Evolutionary conservation across 2,329 filamentous ascomycete species (phyloP), one percentile per base, ranked within the genome.

Genomic region (Pseudogymnoascus sp.): DNA sequence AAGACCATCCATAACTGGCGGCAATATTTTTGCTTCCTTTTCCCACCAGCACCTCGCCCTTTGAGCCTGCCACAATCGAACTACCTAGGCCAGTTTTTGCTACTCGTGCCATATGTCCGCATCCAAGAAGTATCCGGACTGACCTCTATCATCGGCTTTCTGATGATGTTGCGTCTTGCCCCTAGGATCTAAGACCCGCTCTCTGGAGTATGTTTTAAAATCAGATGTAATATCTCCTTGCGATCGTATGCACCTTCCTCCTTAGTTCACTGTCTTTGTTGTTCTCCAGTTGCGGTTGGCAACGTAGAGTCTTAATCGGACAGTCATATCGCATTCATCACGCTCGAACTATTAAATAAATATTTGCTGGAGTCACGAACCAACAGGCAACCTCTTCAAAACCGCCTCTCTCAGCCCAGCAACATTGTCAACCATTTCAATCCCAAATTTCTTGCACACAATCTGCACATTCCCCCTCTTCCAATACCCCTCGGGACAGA

Each of bases 381-480:
- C 16, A 41, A 41, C 38, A 41, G 38, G 38, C 25, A 79, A 60
- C 66, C 67, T 75, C 18, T 66, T 65, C 61, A 69, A 61, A 7
- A 81, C 67, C 4, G 65, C 71, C 25, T 70, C 67, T n/a, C 66
- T 67, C 58, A 85, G 66, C 6, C 76, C 74, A 4, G 73, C 73
- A 22, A 78, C 72, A 2, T 67, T 75, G 14, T 76, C 72, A 30
- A 81, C 70, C 61, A 81, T 68, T 37, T 75, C 71, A 5, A 85
- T 70, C 0, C 70, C 74, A 63, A 78, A 80, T 60, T 74, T 74
- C 62, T 73, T 68, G 63, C 84, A 86, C 8, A 85, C 77, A 12
- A 84, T 73, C 66, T 82, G 74, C 33, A 88, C 81, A 64, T 88
- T 86, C 0, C 83, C 85, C n/a, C 76, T 76, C 69, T 85, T 85